Conservation (phyloP, 139 green algal genomes). For the Tetradesmus lagerheimii region DNA sequence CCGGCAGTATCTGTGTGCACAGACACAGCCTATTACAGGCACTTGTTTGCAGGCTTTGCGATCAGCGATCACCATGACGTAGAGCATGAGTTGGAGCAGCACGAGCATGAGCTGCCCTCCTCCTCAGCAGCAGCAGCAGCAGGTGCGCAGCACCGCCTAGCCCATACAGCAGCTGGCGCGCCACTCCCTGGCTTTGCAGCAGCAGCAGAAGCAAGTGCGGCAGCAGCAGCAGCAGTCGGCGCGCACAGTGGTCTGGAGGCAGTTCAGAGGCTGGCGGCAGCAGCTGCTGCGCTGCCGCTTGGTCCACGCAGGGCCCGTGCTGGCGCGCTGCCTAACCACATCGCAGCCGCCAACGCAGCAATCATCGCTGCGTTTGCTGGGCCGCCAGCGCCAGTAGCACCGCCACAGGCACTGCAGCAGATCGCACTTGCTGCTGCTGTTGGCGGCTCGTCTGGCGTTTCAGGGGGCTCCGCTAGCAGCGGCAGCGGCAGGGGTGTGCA, state of each 20-base stretch:
- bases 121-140: neutral
- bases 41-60: constrained; percentile 34
- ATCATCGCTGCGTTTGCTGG: constrained; percentile 29
- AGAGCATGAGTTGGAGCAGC: neutral
- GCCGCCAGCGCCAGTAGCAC: neutral
- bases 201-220: neutral
- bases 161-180: neutral
- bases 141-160: neutral
- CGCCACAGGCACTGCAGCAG: neutral
- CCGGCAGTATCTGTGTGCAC: constrained; percentile 20
- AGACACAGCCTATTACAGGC: constrained; percentile 30
- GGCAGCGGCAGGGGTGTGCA: neutral
- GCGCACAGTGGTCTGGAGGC: neutral
- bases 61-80: neutral
- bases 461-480: neutral
- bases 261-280: neutral
- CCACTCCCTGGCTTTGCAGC: neutral
- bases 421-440: neutral
- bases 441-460: neutral
- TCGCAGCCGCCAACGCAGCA: constrained; percentile 5
- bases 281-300: constrained; percentile 7
- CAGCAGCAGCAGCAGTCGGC: neutral
- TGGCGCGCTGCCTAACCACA: neutral
- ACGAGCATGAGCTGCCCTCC: neutral
- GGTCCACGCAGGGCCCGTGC: neutral